Percentiles rank a stretch among this genome's conserved stretches.
Conservation (phyloP, 208 protist species). For the Acanthamoeba lenticulata region DNA sequence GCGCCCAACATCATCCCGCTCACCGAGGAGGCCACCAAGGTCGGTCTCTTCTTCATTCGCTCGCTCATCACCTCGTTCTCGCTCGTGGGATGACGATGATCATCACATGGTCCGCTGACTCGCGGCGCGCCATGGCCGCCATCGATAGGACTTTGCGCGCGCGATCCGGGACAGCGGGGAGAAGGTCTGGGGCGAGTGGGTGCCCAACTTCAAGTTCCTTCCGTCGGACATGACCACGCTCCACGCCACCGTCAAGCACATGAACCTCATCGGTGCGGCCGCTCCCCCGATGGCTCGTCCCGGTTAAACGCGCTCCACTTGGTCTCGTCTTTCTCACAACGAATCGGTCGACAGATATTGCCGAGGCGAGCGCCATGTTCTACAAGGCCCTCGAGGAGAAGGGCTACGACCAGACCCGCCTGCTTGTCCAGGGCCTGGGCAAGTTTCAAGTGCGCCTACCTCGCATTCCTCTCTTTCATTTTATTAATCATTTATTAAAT, state of each 20-base stretch:
- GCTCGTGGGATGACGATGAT: neutral
- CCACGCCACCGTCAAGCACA: neutral
- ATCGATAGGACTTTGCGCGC: neutral
- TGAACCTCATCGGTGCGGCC: slow-evolving; percentile 27
- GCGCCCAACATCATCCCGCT: neutral
- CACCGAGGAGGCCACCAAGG: neutral
- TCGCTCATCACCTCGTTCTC: no score
- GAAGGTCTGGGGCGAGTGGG: neutral
- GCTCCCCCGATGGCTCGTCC: no score
- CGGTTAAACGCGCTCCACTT: no score
- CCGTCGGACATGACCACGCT: neutral
- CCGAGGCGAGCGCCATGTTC: slow-evolving; percentile 42
- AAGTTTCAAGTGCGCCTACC: slow-evolving; percentile 22
- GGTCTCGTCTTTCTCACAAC: no score
- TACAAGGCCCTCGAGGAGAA: neutral
- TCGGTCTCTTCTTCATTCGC: no score
- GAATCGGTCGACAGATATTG: neutral
- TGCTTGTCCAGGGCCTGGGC: neutral
- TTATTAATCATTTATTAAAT: neutral
- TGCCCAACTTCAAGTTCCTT: slow-evolving; percentile 1
- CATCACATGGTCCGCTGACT: no score
- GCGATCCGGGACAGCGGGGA: neutral
- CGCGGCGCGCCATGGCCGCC: no score
- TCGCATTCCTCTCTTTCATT: no score
- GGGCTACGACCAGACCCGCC: neutral